Conservation (phyloP, 805 yeast genomes). For the Priceomyces castillae region DNA sequence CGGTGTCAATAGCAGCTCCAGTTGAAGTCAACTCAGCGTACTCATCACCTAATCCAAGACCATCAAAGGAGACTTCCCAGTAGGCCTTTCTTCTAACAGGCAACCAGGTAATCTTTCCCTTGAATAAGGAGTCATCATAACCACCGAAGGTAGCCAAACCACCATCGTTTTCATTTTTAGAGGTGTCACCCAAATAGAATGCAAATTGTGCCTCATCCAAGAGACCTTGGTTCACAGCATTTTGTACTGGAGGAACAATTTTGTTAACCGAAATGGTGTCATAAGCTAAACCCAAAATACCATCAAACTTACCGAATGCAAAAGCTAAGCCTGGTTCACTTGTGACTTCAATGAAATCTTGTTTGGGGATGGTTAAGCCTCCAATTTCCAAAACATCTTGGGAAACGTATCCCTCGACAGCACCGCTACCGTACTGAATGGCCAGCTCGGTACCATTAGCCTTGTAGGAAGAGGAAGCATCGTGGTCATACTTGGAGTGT, state of each 20-base stretch:
- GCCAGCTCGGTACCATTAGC: conserved; percentile 83
- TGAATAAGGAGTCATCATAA: conserved; percentile 67
- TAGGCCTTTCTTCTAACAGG: conserved; percentile 99
- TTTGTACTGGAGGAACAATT: conserved; percentile 91
- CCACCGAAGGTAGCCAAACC: conserved; percentile 98
- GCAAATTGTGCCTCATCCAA: conserved; percentile 84
- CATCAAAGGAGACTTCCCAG: conserved; percentile 96
- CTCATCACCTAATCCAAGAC: conserved; percentile 89
- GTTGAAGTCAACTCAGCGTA: conserved; percentile 75
- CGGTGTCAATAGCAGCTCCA: conserved; percentile 98
- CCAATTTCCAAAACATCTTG: conserved; percentile 82
- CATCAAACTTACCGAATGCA: conserved; percentile 98
- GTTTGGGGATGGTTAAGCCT: conserved; percentile 77
- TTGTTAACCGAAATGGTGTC: conserved; percentile 85
- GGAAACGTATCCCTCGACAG: conserved; percentile 88
- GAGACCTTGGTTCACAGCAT: conserved; percentile 77
- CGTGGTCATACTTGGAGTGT: conserved; percentile 88
- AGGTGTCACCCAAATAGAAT: conserved; percentile 81
- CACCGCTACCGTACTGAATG: conserved; percentile 90
- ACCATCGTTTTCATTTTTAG: conserved; percentile 64
- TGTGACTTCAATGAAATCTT: conserved; percentile 96
- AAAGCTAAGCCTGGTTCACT: conserved; percentile 96
- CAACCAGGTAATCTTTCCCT: conserved; percentile 88
- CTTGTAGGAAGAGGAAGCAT: conserved; percentile 76
- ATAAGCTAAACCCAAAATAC: conserved; percentile 93